Percentiles rank a stretch among this genome's conserved stretches.
These are phyloP conservation scores for Rhizopogon roseolus DNA, from an alignment of 768 basidiomycete genomes.

Conservation along the genomic window DNA sequence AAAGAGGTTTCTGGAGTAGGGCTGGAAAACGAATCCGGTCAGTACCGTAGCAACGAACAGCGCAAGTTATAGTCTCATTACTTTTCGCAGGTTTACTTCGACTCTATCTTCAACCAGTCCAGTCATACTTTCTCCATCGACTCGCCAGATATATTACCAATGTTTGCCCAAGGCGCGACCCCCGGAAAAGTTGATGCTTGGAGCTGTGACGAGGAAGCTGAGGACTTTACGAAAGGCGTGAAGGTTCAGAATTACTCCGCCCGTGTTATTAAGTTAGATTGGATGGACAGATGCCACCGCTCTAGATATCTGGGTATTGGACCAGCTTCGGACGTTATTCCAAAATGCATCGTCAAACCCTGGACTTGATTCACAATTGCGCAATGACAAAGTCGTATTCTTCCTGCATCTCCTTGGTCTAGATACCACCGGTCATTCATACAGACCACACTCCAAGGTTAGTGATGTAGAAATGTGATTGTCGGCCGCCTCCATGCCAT, in stretches of 20 bases:
- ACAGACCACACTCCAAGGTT: slow-evolving; percentile 76
- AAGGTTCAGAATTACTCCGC: background rate
- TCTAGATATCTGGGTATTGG: slow-evolving; percentile 76
- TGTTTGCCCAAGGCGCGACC: slow-evolving; percentile 75
- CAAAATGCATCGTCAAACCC: slow-evolving; percentile 56
- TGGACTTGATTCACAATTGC: slow-evolving; percentile 45
- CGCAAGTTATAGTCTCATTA: background rate
- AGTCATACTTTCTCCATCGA: slow-evolving; percentile 77
- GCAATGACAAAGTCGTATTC: slow-evolving; percentile 60
- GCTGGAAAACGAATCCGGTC: slow-evolving; percentile 85
- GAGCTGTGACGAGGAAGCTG: slow-evolving; percentile 71
- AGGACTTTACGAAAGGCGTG: slow-evolving; percentile 83
- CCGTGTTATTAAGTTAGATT: background rate
- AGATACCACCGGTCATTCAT: slow-evolving; percentile 85
- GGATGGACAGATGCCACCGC: slow-evolving; percentile 58
- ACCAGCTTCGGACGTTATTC: slow-evolving; percentile 59
- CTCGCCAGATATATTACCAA: slow-evolving; percentile 84
- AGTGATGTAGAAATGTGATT: too few relatives aligned
- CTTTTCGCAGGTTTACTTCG: slow-evolving; percentile 58
- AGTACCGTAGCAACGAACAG: background rate
- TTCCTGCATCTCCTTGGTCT: slow-evolving; percentile 82
- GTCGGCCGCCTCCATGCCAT: too few relatives aligned
- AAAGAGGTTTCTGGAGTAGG: slow-evolving; percentile 33
- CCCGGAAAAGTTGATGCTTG: slow-evolving; percentile 69
- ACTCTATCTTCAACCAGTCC: slow-evolving; percentile 85